A percentile compares a stretch with the other conserved stretches of the same genome.
Evolutionary conservation across 2,329 filamentous ascomycete species (phyloP).

Genomic region (Paecilomyces sp.): DNA sequence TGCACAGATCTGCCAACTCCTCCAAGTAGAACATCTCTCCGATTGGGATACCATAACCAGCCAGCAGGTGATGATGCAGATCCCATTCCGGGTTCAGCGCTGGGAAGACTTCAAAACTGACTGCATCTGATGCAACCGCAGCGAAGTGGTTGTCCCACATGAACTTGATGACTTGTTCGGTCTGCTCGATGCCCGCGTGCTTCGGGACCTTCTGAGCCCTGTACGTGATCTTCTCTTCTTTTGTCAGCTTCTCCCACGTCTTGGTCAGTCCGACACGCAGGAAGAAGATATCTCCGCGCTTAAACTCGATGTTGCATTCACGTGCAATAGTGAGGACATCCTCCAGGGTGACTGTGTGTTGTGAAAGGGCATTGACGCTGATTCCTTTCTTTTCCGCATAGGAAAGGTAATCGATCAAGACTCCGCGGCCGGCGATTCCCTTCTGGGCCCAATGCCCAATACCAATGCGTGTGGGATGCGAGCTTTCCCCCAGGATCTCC

Average conservation of each 20-base stretch:
- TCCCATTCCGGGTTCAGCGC: conserved; percentile 24
- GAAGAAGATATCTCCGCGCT: conserved; percentile 32
- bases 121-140: conserved; percentile 53
- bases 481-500: conserved; percentile 22
- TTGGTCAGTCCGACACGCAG: conserved; percentile 28
- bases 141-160: conserved; percentile 55
- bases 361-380: conserved; percentile 23
- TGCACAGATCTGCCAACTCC: conserved; percentile 24
- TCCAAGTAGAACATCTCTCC: conserved; percentile 36
- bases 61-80: conserved; percentile 29
- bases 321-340: conserved; percentile 26
- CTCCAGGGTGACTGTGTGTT: conserved; percentile 25
- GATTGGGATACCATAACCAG: conserved; percentile 32
- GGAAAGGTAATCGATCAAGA: conserved; percentile 31
- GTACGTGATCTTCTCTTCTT: conserved; percentile 19
- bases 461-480: conserved; percentile 24
- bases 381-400: conserved; percentile 27
- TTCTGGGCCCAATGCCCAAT: conserved; percentile 32
- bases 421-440: conserved; percentile 33
- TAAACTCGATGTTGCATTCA: conserved; percentile 28
- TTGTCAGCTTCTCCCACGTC: conserved; percentile 26
- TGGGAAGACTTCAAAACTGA: conserved; percentile 51
- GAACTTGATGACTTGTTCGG: conserved; percentile 44
- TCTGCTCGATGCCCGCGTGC: conserved; percentile 32
- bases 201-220: conserved; percentile 22